Evolutionary conservation across 495 filamentous ascomycete genomes (phyloP).

Genomic region (Physcia stellaris): DNA sequence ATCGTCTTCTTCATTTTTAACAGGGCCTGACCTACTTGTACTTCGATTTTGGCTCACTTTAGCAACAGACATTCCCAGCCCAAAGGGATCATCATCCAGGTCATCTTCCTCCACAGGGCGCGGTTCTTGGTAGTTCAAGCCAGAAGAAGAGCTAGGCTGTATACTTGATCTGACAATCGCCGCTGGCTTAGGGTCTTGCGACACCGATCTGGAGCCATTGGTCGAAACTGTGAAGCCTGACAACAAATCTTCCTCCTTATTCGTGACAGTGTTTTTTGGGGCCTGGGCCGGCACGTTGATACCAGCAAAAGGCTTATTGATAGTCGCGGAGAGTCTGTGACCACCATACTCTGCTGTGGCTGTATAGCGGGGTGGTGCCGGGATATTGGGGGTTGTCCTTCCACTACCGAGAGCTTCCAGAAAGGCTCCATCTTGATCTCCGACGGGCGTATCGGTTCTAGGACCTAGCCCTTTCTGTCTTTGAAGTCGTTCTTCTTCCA

Average conservation of each 20-base stretch:
- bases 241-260: neutral
- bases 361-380: conserved; percentile 9
- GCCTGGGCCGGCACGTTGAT: conserved; percentile 4
- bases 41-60: conserved; percentile 14
- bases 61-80: conserved; percentile 34
- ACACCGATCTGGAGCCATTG: too few relatives aligned
- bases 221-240: too few relatives aligned
- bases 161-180: conserved; percentile 39
- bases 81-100: conserved; percentile 72
- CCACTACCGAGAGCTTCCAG: conserved; percentile 51
- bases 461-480: conserved; percentile 60
- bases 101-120: neutral
- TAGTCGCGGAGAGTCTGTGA: conserved; percentile 15
- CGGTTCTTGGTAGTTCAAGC: conserved; percentile 30
- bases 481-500: conserved; percentile 63
- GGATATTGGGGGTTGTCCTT: conserved; percentile 26
- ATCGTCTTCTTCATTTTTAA: conserved; percentile 51
- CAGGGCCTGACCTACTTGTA: neutral
- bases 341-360: conserved; percentile 11
- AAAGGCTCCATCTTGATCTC: conserved; percentile 46
- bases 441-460: conserved; percentile 61
- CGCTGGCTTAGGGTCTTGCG: conserved; percentile 43
- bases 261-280: neutral
- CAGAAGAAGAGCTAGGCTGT: neutral
- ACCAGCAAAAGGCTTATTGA: conserved; percentile 23